These are phyloP conservation scores for Malus hybrid DNA, from an alignment of 331 rosid genomes.

Conservation along the genomic window DNA sequence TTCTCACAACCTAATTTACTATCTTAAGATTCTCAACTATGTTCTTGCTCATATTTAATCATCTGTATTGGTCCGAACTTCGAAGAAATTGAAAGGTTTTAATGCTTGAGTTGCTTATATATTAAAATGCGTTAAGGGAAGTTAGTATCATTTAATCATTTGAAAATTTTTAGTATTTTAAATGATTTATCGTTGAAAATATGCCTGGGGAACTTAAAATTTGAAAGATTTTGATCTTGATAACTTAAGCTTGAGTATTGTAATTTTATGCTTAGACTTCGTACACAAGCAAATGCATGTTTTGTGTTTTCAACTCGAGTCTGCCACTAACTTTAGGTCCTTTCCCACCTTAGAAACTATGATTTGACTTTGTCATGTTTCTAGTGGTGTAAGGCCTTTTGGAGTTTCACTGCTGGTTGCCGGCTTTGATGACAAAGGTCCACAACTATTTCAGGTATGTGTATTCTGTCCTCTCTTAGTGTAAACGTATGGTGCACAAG, in stretches of 20 bases:
- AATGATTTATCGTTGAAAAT: no score
- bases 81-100: neutral
- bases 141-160: neutral
- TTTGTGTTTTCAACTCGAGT: neutral
- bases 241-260: neutral
- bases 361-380: neutral
- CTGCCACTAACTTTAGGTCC: neutral
- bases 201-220: no score
- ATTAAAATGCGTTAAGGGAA: neutral
- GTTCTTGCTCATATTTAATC: neutral
- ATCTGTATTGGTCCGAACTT: neutral
- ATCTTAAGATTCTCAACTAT: neutral
- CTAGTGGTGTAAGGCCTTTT: slow-evolving; percentile 88
- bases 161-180: neutral
- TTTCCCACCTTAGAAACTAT: neutral
- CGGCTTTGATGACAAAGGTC: slow-evolving; percentile 86
- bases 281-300: neutral
- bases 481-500: neutral
- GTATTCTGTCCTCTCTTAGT: neutral
- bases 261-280: neutral
- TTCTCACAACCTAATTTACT: neutral
- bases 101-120: neutral
- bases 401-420: slow-evolving; percentile 88
- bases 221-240: neutral
- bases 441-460: slow-evolving; percentile 83